phyloP scores from a whole-genome alignment of 495 filamentous ascomycete genomes.

The Trichoderma asperelloides region DNA sequence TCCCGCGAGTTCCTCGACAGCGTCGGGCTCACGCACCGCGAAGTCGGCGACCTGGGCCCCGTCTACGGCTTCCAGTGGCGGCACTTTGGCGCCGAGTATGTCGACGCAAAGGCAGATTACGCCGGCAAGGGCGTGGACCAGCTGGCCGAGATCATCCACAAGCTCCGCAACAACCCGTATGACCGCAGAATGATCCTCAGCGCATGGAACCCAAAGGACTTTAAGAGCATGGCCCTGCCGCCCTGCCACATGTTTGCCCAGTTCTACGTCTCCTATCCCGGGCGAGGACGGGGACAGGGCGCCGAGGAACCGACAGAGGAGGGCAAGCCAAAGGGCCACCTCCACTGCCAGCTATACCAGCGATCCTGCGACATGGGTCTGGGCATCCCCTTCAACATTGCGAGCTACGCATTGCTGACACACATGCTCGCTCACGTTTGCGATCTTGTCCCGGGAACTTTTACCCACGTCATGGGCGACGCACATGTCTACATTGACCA shows the following conservation, averaged over 20 bases:
- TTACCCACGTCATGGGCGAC: slow-evolving; percentile 94
- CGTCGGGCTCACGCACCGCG: slow-evolving; percentile 69
- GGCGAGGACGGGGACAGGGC: slow-evolving; percentile 15
- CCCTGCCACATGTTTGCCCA: slow-evolving; percentile 99
- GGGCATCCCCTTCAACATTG: slow-evolving; percentile 96
- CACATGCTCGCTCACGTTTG: slow-evolving; percentile 88
- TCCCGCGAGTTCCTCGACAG: slow-evolving; percentile 80
- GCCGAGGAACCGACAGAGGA: slow-evolving; percentile 22
- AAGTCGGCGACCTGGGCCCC: slow-evolving; percentile 82
- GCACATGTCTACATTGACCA: slow-evolving; percentile 93
- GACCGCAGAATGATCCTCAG: slow-evolving; percentile 82
- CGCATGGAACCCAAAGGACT: slow-evolving; percentile 87
- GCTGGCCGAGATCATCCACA: slow-evolving; percentile 74
- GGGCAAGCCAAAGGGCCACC: slow-evolving; percentile 48
- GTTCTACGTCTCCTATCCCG: slow-evolving; percentile 84
- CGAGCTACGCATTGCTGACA: slow-evolving; percentile 82
- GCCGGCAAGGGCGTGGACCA: slow-evolving; percentile 85
- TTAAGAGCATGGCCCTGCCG: slow-evolving; percentile 85
- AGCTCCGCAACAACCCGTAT: slow-evolving; percentile 71
- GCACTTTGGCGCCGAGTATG: slow-evolving; percentile 88
- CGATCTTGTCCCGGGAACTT: slow-evolving; percentile 69
- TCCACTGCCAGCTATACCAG: slow-evolving; percentile 86
- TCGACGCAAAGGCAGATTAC: slow-evolving; percentile 73
- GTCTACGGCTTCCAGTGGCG: slow-evolving; percentile 99
- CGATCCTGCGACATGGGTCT: slow-evolving; percentile 95